phyloP scores from a whole-genome alignment of 129 eudicot genomes.

The Daucus carota region DNA sequence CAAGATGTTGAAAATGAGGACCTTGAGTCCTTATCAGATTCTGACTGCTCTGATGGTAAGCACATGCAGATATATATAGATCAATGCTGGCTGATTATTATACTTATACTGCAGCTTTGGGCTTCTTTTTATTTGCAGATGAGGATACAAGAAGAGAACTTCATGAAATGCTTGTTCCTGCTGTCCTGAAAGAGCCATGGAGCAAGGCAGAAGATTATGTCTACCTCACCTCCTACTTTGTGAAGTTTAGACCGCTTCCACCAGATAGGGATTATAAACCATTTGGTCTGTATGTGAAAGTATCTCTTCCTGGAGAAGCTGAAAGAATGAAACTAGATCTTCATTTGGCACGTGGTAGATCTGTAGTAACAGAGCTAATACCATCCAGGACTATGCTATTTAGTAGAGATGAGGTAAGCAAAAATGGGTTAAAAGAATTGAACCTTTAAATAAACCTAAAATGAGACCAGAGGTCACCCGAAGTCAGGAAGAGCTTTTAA shows the following conservation, averaged over 20 bases:
- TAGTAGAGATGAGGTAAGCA: constrained; percentile 49
- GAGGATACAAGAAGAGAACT: constrained; percentile 68
- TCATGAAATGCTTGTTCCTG: constrained; percentile 87
- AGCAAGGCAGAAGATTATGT: constrained; percentile 27
- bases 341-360: constrained; percentile 78
- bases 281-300: constrained; percentile 68
- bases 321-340: constrained; percentile 73
- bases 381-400: constrained; percentile 42
- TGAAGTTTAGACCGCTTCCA: constrained; percentile 60
- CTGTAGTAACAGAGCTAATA: constrained; percentile 54
- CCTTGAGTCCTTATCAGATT: constrained; percentile 41
- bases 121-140: constrained; percentile 33
- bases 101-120: background rate
- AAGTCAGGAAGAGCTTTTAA: too few species aligned
- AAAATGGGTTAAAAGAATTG: too few species aligned
- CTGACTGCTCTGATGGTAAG: constrained; percentile 68
- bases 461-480: too few species aligned
- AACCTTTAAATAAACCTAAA: background rate
- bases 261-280: constrained; percentile 64
- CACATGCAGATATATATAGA: background rate
- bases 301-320: constrained; percentile 67
- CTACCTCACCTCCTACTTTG: constrained; percentile 49
- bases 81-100: background rate
- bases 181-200: constrained; percentile 67
- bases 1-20: constrained; percentile 38